Conservation (phyloP, 2,329 filamentous ascomycete species). For the Calonectria montana region DNA sequence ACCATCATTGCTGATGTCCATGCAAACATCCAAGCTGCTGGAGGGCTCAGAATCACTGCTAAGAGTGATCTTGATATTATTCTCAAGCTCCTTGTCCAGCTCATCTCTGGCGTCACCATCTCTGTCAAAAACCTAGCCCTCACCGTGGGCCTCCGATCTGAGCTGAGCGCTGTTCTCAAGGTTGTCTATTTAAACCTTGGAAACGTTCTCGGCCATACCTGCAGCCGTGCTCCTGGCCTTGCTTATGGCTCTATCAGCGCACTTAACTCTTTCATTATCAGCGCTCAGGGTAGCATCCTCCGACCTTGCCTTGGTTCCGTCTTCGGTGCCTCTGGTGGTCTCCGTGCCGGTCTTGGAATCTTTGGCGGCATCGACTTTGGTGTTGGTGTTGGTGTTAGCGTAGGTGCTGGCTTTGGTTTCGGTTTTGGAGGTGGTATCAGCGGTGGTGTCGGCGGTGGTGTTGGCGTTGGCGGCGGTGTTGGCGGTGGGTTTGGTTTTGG, state of each 20-base stretch:
- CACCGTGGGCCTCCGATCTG: neutral
- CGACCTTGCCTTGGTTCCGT: neutral
- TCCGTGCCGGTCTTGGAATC: neutral
- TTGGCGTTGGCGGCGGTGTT: neutral
- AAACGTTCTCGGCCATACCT: neutral
- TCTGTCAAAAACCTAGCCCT: neutral
- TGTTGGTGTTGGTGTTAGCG: neutral
- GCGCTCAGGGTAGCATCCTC: neutral
- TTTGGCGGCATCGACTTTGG: neutral
- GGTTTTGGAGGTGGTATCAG: neutral
- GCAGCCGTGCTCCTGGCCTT: neutral
- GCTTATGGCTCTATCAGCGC: neutral
- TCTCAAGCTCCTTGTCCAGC: neutral
- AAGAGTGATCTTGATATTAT: neutral
- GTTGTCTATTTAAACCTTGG: neutral
- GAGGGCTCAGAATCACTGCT: neutral
- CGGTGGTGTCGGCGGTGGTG: neutral
- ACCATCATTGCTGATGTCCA: neutral
- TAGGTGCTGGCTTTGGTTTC: neutral
- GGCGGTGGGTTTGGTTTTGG: neutral
- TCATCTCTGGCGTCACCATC: neutral
- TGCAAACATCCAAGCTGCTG: neutral
- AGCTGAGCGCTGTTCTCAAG: neutral
- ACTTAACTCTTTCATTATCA: neutral
- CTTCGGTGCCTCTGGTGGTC: slow-evolving; percentile 1